These are phyloP conservation scores for Paramecium caudatum DNA, from an alignment of 73 alveolate species.

Conservation along the genomic window DNA sequence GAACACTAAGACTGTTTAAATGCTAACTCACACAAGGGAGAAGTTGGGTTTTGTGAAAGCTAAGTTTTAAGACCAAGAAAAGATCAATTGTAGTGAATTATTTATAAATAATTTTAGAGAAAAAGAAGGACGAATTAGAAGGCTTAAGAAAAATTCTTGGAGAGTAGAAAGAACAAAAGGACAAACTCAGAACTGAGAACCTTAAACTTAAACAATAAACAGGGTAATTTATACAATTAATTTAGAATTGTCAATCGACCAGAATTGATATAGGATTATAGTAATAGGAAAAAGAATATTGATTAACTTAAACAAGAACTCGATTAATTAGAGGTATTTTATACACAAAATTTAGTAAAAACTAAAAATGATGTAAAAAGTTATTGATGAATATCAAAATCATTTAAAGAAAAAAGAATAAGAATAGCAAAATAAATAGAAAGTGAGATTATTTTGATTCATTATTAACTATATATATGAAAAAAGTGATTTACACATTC, in stretches of 20 bases:
- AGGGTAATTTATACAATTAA: slow-evolving; percentile 72
- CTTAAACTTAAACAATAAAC: slow-evolving; percentile 87
- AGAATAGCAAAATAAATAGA: not conserved
- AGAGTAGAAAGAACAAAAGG: slow-evolving; percentile 88
- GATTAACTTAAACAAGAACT: slow-evolving; percentile 9
- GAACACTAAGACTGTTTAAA: slow-evolving; percentile 93
- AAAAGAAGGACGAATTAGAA: slow-evolving; percentile 81
- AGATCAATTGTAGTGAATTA: slow-evolving; percentile 75
- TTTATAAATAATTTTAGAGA: not conserved
- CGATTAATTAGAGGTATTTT: slow-evolving; percentile 10
- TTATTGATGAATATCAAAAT: slow-evolving; percentile 27
- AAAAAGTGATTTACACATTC: not conserved
- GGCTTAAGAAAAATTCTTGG: slow-evolving; percentile 88
- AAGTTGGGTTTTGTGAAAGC: slow-evolving; percentile 90
- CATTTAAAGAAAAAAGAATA: not conserved
- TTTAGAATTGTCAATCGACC: slow-evolving; percentile 45
- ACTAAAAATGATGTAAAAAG: not conserved
- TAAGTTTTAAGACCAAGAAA: slow-evolving; percentile 82
- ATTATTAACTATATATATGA: not conserved
- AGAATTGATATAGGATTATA: slow-evolving; percentile 38
- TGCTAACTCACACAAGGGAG: slow-evolving; percentile 95
- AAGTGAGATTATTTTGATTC: not conserved
- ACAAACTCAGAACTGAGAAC: slow-evolving; percentile 80
- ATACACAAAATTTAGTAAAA: not conserved
- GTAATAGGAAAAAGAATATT: not conserved